These are phyloP conservation scores for Diplotaxis tenuifolia DNA, from an alignment of 345 rosid genomes.

Conservation along the genomic window DNA sequence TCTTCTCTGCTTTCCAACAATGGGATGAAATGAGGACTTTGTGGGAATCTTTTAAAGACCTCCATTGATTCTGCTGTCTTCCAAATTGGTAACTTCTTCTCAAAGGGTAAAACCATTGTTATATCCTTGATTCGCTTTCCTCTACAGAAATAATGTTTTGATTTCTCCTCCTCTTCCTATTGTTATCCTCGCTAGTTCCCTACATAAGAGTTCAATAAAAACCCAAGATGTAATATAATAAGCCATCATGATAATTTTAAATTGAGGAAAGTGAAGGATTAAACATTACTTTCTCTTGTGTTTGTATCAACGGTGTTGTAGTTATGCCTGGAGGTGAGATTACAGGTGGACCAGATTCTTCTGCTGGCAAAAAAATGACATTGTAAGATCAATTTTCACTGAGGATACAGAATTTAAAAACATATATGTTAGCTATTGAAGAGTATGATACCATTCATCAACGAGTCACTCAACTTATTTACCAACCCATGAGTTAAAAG, in stretches of 20 bases:
- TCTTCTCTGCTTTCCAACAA: conserved; percentile 47
- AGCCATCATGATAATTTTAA: not conserved
- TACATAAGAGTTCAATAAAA: not conserved
- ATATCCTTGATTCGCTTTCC: not conserved
- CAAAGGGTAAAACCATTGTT: conserved; percentile 41
- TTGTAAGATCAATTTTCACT: not conserved
- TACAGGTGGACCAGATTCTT: not conserved
- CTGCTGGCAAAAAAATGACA: not conserved
- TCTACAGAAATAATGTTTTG: not conserved
- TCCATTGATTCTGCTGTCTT: conserved; percentile 57
- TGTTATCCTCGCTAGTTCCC: not conserved
- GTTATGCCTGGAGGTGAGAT: not conserved
- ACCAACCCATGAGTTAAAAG: conserved; percentile 28
- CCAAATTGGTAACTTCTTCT: conserved; percentile 56
- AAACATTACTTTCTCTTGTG: not conserved
- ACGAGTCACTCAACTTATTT: conserved; percentile 20
- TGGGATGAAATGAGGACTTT: conserved; percentile 62
- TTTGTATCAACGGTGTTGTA: not conserved
- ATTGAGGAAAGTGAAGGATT: not conserved
- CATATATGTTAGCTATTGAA: not conserved
- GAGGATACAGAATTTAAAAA: not conserved
- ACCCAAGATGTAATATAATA: not conserved
- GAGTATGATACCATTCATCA: conserved; percentile 23
- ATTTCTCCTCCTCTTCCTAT: conserved; percentile 12
- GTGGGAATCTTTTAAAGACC: conserved; percentile 39